Conservation (phyloP, 2,329 filamentous ascomycete species). For the Paecilomyces sp. region DNA sequence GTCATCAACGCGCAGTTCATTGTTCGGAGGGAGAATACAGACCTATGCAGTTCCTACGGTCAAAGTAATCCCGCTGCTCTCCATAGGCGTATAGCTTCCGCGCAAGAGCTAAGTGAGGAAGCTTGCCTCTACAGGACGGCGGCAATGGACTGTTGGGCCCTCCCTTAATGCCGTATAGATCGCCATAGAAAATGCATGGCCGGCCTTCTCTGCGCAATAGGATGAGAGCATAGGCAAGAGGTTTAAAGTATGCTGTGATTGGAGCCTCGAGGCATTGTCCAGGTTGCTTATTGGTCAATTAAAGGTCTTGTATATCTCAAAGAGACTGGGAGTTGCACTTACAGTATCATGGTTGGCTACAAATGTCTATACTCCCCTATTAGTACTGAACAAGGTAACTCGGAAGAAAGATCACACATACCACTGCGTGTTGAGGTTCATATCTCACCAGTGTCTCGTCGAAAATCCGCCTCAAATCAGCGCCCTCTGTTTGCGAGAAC, state of each 20-base stretch:
- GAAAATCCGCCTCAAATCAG: slow-evolving; percentile 59
- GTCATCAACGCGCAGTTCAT: neutral
- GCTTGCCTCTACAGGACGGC: slow-evolving; percentile 47
- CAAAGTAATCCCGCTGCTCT: slow-evolving; percentile 57
- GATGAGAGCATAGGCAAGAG: slow-evolving; percentile 64
- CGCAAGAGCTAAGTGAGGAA: slow-evolving; percentile 55
- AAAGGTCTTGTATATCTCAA: neutral
- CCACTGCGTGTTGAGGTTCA: slow-evolving; percentile 51
- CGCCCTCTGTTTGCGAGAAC: slow-evolving; percentile 49
- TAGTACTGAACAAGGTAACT: neutral
- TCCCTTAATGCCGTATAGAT: slow-evolving; percentile 58
- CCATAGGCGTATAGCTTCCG: slow-evolving; percentile 63
- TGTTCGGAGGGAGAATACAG: slow-evolving; percentile 2
- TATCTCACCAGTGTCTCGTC: slow-evolving; percentile 51
- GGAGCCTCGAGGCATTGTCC: slow-evolving; percentile 57
- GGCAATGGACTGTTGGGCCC: slow-evolving; percentile 41
- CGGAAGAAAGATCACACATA: slow-evolving; percentile 23
- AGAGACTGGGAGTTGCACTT: slow-evolving; percentile 1
- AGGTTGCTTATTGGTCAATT: slow-evolving; percentile 39
- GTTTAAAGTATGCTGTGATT: slow-evolving; percentile 61
- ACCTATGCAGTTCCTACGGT: slow-evolving; percentile 54
- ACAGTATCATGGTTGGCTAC: slow-evolving; percentile 20
- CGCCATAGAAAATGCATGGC: slow-evolving; percentile 65
- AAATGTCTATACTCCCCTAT: slow-evolving; percentile 12
- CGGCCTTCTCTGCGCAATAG: slow-evolving; percentile 57